Evolutionary conservation across 768 basidiomycete genomes (phyloP).

Genomic region (Suillus occidentalis): DNA sequence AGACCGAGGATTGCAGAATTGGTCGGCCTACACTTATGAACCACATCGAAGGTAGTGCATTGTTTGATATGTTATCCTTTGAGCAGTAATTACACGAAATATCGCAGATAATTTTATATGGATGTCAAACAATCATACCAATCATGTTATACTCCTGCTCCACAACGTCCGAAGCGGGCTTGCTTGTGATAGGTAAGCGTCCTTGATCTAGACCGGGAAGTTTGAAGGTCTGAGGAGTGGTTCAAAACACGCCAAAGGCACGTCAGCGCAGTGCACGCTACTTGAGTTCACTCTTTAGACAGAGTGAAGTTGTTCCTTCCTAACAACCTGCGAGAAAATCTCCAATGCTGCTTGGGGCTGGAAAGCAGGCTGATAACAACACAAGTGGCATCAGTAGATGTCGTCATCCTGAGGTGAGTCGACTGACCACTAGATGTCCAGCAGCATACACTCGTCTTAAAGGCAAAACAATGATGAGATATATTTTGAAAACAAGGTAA

Average conservation of each 20-base stretch:
- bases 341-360: conserved; percentile 56
- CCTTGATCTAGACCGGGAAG: background rate
- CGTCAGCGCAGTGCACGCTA: no score
- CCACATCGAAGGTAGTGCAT: no score
- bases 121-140: no score
- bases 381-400: background rate
- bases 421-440: conserved; percentile 63
- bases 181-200: background rate
- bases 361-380: conserved; percentile 50
- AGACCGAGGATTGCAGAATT: no score
- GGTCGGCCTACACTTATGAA: no score
- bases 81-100: no score
- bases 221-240: background rate
- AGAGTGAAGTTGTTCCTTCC: conserved; percentile 53
- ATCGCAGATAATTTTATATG: no score
- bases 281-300: conserved; percentile 23
- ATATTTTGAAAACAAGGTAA: background rate
- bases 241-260: no score
- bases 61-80: no score
- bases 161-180: no score
- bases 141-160: no score
- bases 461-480: background rate
- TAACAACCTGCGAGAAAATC: conserved; percentile 58
- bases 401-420: background rate
- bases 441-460: conserved; percentile 52